These are phyloP conservation scores for Lithocarpus polystachyus DNA, from an alignment of 306 rosid species.

Conservation along the genomic window DNA sequence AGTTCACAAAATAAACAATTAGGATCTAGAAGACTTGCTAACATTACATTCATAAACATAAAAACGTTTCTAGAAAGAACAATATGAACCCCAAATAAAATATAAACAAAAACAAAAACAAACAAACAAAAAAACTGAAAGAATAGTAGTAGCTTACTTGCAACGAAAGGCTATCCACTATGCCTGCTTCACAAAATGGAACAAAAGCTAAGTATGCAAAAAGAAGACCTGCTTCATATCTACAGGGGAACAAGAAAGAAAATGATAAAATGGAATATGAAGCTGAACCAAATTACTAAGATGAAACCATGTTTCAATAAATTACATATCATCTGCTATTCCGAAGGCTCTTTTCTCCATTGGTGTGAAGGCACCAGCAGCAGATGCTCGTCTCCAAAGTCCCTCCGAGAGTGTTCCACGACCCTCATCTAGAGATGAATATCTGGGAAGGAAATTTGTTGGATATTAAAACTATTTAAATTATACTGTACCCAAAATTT, in stretches of 20 bases:
- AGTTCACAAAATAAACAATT: conserved; percentile 21
- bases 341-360: conserved; percentile 93
- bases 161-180: conserved; percentile 81
- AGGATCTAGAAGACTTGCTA: conserved; percentile 1
- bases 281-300: conserved; percentile 22
- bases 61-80: conserved; percentile 7
- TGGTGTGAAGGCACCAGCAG: conserved; percentile 72
- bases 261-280: conserved; percentile 7
- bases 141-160: conserved; percentile 51
- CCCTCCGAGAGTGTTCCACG: conserved; percentile 65
- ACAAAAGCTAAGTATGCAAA: conserved; percentile 83
- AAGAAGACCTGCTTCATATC: conserved; percentile 95
- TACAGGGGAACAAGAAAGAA: conserved; percentile 33
- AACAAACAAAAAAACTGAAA: conserved; percentile 14
- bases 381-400: conserved; percentile 82
- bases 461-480: conserved; percentile 18
- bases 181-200: conserved; percentile 90
- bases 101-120: not conserved
- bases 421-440: conserved; percentile 52
- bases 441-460: conserved; percentile 41
- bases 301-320: conserved; percentile 22
- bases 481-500: not conserved
- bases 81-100: conserved; percentile 1
- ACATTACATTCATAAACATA: not conserved
- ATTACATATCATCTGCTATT: conserved; percentile 93